Evolutionary conservation across 306 rosid species (phyloP).

Genomic region (Carpinus fangiana): DNA sequence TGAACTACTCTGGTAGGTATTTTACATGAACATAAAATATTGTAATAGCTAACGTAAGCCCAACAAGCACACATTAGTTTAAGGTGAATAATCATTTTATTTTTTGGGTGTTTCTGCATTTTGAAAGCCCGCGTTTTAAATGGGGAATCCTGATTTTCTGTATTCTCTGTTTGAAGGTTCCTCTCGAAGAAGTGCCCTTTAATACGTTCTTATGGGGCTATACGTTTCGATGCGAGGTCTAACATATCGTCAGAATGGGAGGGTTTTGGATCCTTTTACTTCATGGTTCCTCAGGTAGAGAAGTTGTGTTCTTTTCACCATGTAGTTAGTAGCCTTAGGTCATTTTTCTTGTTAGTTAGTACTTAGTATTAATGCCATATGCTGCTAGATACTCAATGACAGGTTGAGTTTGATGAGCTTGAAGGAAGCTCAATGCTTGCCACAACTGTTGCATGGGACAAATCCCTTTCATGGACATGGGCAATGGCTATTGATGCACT

Average conservation of each 20-base stretch:
- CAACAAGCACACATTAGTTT: neutral
- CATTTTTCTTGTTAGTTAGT: slow-evolving; percentile 30
- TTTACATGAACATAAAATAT: neutral
- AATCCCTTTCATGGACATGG: slow-evolving; percentile 73
- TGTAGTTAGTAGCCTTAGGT: slow-evolving; percentile 27
- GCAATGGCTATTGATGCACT: slow-evolving; percentile 61
- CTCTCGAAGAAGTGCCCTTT: slow-evolving; percentile 78
- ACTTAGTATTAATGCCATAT: slow-evolving; percentile 55
- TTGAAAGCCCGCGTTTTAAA: neutral
- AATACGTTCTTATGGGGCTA: slow-evolving; percentile 87
- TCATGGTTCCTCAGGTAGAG: slow-evolving; percentile 90
- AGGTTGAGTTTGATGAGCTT: slow-evolving; percentile 96
- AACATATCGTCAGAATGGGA: slow-evolving; percentile 79
- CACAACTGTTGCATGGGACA: slow-evolving; percentile 86
- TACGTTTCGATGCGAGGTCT: slow-evolving; percentile 74
- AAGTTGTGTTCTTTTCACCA: slow-evolving; percentile 31
- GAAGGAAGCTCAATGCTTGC: slow-evolving; percentile 82
- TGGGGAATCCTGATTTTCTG: neutral
- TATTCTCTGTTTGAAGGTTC: slow-evolving; percentile 54
- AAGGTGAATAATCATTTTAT: neutral
- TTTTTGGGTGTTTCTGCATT: neutral
- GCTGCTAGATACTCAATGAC: slow-evolving; percentile 67
- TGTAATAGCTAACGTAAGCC: neutral
- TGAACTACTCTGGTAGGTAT: too few species aligned
- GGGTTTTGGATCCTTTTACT: slow-evolving; percentile 86